A percentile compares a stretch with the other conserved stretches of the same genome.
These are phyloP conservation scores for Stentor roeselii DNA, from an alignment of 73 alveolate genomes.

Conservation along the genomic window DNA sequence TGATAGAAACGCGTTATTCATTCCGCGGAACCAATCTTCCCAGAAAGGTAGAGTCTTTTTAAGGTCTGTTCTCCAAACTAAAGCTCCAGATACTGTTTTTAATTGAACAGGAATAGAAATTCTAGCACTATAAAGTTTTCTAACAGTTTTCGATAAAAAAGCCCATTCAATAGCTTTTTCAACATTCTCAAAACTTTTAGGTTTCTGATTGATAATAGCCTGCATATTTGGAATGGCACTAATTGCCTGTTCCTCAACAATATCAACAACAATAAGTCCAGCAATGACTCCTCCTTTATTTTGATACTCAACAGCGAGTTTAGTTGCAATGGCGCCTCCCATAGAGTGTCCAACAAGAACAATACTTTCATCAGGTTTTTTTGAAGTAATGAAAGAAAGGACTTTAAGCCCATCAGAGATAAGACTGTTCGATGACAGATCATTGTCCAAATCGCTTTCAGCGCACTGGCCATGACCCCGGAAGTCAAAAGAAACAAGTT, in stretches of 20 bases:
- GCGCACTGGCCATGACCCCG: neutral
- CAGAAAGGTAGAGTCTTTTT: constrained; percentile 81
- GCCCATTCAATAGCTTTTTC: constrained; percentile 85
- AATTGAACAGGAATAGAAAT: constrained; percentile 85
- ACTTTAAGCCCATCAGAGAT: constrained; percentile 33
- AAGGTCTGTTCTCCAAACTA: constrained; percentile 86
- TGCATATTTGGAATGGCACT: constrained; percentile 97
- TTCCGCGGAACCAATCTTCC: constrained; percentile 96
- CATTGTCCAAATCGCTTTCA: neutral
- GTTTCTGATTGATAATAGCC: constrained; percentile 80
- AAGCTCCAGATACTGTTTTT: constrained; percentile 43
- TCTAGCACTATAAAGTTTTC: constrained; percentile 87
- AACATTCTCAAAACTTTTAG: constrained; percentile 71
- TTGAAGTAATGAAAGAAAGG: constrained; percentile 52
- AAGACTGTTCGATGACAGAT: neutral
- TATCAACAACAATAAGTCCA: constrained; percentile 90
- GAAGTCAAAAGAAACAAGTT: too few species aligned
- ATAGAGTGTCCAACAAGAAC: constrained; percentile 81
- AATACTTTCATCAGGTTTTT: constrained; percentile 39
- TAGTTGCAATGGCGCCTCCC: constrained; percentile 97
- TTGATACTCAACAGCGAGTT: neutral
- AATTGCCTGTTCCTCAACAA: constrained; percentile 97
- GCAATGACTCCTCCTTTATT: neutral
- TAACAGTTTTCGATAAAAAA: constrained; percentile 63
- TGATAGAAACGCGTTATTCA: constrained; percentile 76